Evolutionary conservation across 352 stramenopile species (phyloP).

Genomic region (Pythium rhizo-oryzae): DNA sequence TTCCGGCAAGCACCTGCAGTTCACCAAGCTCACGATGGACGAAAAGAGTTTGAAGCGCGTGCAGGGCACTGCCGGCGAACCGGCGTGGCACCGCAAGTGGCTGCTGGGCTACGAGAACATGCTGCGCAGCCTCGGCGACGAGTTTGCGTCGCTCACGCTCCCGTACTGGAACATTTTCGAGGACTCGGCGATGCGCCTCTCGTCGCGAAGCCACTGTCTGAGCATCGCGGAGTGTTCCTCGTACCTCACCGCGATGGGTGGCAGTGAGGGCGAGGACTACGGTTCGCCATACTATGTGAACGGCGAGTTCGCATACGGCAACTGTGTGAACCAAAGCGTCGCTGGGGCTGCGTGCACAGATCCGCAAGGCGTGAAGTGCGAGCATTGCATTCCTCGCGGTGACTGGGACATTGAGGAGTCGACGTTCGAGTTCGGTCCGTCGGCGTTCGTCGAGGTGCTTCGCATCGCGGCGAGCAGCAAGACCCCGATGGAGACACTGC

Average conservation of each 20-base stretch:
- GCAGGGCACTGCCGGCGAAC: slow-evolving; percentile 24
- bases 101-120: slow-evolving; percentile 48
- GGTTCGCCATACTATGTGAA: slow-evolving; percentile 29
- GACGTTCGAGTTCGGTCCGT: slow-evolving; percentile 68
- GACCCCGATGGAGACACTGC: slow-evolving; percentile 38
- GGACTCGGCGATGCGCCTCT: slow-evolving; percentile 30
- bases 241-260: slow-evolving; percentile 60
- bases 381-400: slow-evolving; percentile 63
- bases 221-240: slow-evolving; percentile 37
- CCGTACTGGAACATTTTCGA: slow-evolving; percentile 42
- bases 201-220: slow-evolving; percentile 21
- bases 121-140: slow-evolving; percentile 33
- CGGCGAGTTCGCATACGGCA: slow-evolving; percentile 41
- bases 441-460: slow-evolving; percentile 62
- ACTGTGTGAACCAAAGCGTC: slow-evolving; percentile 61
- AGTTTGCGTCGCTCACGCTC: slow-evolving; percentile 36
- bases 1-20: slow-evolving; percentile 37
- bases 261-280: slow-evolving; percentile 42
- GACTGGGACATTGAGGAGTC: slow-evolving; percentile 67
- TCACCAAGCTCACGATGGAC: slow-evolving; percentile 37
- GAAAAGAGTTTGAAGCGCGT: slow-evolving; percentile 24
- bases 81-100: slow-evolving; percentile 37
- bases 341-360: slow-evolving; percentile 47
- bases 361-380: slow-evolving; percentile 38
- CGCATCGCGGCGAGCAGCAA: slow-evolving; percentile 40